These are phyloP conservation scores for Vickermania ingenoplastis DNA, from an alignment of 208 protist genomes.

Conservation along the genomic window DNA sequence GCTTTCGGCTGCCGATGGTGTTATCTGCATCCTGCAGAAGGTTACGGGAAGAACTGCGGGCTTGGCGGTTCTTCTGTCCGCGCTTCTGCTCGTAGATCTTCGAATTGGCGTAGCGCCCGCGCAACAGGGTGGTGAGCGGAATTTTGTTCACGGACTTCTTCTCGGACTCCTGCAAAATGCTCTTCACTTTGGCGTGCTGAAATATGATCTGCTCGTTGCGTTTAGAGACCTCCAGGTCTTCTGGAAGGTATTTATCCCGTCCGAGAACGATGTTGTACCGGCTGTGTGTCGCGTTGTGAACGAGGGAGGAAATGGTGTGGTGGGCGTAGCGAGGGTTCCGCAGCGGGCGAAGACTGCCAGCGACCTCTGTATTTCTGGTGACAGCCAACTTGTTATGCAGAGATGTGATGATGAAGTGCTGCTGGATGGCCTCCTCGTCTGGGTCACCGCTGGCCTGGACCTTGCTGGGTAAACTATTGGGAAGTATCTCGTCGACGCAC, in stretches of 20 bases:
- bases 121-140: background rate
- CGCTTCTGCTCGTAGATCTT: constrained; percentile 1
- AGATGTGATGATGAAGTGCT: background rate
- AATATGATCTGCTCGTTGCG: constrained; percentile 43
- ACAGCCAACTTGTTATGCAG: constrained; percentile 23
- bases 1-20: constrained; percentile 1
- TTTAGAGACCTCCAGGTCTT: constrained; percentile 20
- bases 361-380: constrained; percentile 55
- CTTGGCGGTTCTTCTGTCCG: background rate
- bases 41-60: background rate
- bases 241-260: constrained; percentile 33
- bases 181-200: constrained; percentile 49
- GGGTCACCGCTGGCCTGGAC: background rate
- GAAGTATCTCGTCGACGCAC: constrained; percentile 1
- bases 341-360: constrained; percentile 13
- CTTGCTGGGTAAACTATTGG: background rate
- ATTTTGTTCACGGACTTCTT: background rate
- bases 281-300: constrained; percentile 35
- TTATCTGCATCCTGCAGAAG: background rate
- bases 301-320: constrained; percentile 43
- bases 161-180: constrained; percentile 1
- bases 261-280: constrained; percentile 23
- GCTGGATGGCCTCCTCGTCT: background rate
- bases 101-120: background rate
- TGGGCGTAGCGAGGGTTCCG: constrained; percentile 47